These are phyloP conservation scores for Talaromyces proteolyticus DNA, from an alignment of 495 filamentous ascomycete genomes.

Conservation along the genomic window DNA sequence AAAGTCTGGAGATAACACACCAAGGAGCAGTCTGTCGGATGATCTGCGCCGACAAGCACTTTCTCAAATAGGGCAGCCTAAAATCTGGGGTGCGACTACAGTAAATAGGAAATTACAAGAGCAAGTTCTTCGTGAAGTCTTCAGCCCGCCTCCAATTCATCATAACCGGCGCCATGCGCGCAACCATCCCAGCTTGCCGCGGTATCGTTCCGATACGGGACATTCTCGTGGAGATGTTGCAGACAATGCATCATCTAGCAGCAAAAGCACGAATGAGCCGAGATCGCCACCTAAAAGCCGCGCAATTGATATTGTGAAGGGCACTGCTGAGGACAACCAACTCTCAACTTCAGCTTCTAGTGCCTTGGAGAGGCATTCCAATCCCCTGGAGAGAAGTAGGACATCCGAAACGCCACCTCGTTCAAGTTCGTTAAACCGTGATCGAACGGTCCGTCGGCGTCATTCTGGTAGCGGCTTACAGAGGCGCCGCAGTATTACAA, in stretches of 20 bases:
- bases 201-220: slow-evolving; percentile 31
- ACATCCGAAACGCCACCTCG: slow-evolving; percentile 21
- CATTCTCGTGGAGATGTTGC: slow-evolving; percentile 25
- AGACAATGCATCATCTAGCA: slow-evolving; percentile 13
- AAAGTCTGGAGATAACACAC: not conserved
- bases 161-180: slow-evolving; percentile 55
- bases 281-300: slow-evolving; percentile 14
- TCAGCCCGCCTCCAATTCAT: slow-evolving; percentile 75
- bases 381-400: slow-evolving; percentile 25
- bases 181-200: slow-evolving; percentile 51
- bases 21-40: not conserved
- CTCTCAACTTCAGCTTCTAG: slow-evolving; percentile 26
- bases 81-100: slow-evolving; percentile 84
- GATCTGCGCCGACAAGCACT: not conserved
- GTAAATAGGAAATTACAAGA: slow-evolving; percentile 85
- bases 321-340: slow-evolving; percentile 14
- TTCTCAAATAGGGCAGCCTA: slow-evolving; percentile 9
- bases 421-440: slow-evolving; percentile 26
- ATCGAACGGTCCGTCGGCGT: slow-evolving; percentile 44
- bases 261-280: slow-evolving; percentile 12
- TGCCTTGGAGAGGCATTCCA: slow-evolving; percentile 29
- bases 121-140: slow-evolving; percentile 91
- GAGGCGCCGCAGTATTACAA: slow-evolving; percentile 57
- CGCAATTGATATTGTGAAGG: slow-evolving; percentile 29
- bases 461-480: slow-evolving; percentile 78